Base-by-base conservation (phyloP, 2,329 filamentous ascomycete genomes). In the Aureobasidium sp. region DNA sequence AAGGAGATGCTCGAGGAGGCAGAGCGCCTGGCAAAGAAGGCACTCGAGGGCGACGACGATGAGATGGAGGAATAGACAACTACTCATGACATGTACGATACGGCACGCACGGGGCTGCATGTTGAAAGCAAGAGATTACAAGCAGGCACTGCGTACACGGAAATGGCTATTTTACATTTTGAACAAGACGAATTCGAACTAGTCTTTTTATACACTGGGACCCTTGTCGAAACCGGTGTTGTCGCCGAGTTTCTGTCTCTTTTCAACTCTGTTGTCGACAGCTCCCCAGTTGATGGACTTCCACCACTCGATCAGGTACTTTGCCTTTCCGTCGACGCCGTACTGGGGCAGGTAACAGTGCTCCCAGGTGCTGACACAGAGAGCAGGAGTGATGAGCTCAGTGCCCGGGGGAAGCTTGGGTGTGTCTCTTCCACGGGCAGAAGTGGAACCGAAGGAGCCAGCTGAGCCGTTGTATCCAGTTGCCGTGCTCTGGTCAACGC, bases 361-460 rank as follows among this genome's bases (percentile, higher is more conserved):
- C 79, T 97, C 88, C 94, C 94, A 99, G 5, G 91, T 96, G 77
- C 91, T 97, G 64, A 97, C 83, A 73, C 93, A 97, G 69, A 99
- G 79, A 64, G 97, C 80, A 14, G 93, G 92, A 62, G 85, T 80
- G 37, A 92, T 75, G 53, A 88, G 82, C 66, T 85, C 82, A 63
- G 87, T 87, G 42, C 88, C 88, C 1, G 88, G 86, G 5, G 85
- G 82, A 63, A 82, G 74, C 61, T 73, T 75, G 15, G 71, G 67
- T 64, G 68, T 71, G 52, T 70, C 67, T 64, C 66, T 64, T 17
- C 67, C 70, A 39, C 51, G 63, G 37, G 70, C 63, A 5, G 69
- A 70, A 53, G 68, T 57, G 14, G 62, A 37, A 15, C 78, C 78
- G 62, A 78, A 76, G 0, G 68, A 36, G 37, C 78, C 78, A 0